Evolutionary conservation across 805 yeast genomes (phyloP).

Genomic region (Saccharomycopsis sp.): DNA sequence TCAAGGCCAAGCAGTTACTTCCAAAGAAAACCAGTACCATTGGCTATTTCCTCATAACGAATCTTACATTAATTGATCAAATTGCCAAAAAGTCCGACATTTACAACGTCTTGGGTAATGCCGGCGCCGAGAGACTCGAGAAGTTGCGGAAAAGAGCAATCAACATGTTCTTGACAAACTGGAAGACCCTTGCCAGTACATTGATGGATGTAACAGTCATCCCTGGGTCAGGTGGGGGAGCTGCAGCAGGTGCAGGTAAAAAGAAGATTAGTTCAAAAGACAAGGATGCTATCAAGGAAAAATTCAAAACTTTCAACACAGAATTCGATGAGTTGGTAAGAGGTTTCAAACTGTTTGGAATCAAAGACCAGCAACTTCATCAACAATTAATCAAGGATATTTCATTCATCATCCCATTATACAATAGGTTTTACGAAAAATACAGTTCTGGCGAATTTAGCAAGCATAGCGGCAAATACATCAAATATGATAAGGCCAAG

Average conservation of each 20-base stretch:
- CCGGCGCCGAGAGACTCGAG: conserved; percentile 55
- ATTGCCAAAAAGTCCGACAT: conserved; percentile 53
- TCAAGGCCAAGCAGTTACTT: conserved; percentile 38
- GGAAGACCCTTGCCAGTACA: conserved; percentile 72
- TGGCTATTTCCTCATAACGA: conserved; percentile 66
- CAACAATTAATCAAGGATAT: conserved; percentile 57
- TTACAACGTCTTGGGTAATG: conserved; percentile 43
- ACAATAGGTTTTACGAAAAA: conserved; percentile 76
- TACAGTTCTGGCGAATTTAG: conserved; percentile 61
- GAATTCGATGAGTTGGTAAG: conserved; percentile 71
- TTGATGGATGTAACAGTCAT: conserved; percentile 75
- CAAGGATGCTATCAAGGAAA: conserved; percentile 73
- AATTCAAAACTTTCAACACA: conserved; percentile 71
- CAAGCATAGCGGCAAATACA: conserved; percentile 39
- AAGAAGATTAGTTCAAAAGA: conserved; percentile 53
- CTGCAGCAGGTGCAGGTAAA: conserved; percentile 16
- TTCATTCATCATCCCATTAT: conserved; percentile 68
- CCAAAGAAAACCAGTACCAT: conserved; percentile 26
- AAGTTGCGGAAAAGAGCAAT: conserved; percentile 65
- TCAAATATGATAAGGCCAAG: conserved; percentile 44
- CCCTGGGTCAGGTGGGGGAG: conserved; percentile 39
- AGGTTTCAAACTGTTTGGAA: conserved; percentile 53
- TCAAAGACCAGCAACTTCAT: conserved; percentile 59
- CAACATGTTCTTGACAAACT: conserved; percentile 61
- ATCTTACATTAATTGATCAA: conserved; percentile 66